A percentile compares a stretch with the other conserved stretches of the same genome.
Evolutionary conservation across 345 rosid genomes (phyloP).

Genomic region (Gossypium arboreum): DNA sequence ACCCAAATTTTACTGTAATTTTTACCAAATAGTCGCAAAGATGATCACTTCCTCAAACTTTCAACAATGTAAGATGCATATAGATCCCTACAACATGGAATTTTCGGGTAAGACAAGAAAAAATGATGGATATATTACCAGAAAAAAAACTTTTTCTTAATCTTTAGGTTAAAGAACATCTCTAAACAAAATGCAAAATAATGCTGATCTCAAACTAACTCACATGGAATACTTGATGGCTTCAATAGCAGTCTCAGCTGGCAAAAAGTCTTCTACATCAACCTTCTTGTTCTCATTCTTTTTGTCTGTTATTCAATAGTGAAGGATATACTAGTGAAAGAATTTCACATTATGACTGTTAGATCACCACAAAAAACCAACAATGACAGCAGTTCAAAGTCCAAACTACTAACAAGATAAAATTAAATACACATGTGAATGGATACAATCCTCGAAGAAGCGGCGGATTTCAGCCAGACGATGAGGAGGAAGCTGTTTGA

Average conservation of each 20-base stretch:
- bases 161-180: not conserved
- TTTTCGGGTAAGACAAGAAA: not conserved
- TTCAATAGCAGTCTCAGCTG: constrained; percentile 63
- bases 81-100: constrained; percentile 76
- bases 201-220: constrained; percentile 23
- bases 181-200: not conserved
- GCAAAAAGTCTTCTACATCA: constrained; percentile 83
- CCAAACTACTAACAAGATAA: not conserved
- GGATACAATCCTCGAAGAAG: constrained; percentile 98
- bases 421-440: not conserved
- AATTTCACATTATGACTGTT: not conserved
- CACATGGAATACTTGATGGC: constrained; percentile 92
- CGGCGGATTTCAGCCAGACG: constrained; percentile 98
- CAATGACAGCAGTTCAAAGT: not conserved
- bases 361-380: not conserved
- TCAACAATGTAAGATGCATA: constrained; percentile 89
- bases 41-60: constrained; percentile 68
- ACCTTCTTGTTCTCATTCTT: constrained; percentile 98
- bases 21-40: not conserved
- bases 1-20: not conserved
- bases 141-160: not conserved
- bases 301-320: constrained; percentile 58
- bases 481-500: constrained; percentile 96
- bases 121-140: constrained; percentile 4
- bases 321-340: constrained; percentile 26